Evolutionary conservation across 176 grass and related monocot genomes (phyloP).

Genomic region (Oryza nivara): DNA sequence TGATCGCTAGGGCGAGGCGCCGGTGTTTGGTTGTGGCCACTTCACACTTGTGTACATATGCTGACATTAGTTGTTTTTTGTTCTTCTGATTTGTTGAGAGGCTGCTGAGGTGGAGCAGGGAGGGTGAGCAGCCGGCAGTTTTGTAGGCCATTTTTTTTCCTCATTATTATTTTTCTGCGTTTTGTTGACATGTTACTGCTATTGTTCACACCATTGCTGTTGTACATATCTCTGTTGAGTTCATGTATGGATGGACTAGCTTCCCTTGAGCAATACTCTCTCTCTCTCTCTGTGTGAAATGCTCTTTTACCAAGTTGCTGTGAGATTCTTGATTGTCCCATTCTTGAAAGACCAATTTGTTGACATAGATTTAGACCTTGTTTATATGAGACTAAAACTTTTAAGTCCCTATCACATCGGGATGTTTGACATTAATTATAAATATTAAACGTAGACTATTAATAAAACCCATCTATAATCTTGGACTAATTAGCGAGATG

Average conservation of each 20-base stretch:
- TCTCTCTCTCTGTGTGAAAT: background rate
- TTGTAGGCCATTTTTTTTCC: slow-evolving; percentile 51
- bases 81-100: slow-evolving; percentile 48
- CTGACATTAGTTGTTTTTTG: slow-evolving; percentile 46
- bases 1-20: background rate
- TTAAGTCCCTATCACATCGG: no score
- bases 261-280: background rate
- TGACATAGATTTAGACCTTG: no score
- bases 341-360: background rate
- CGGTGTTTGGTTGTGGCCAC: background rate
- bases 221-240: slow-evolving; percentile 45
- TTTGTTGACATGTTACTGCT: background rate
- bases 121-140: slow-evolving; percentile 45
- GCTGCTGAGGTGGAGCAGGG: slow-evolving; percentile 32
- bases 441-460: no score
- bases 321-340: background rate
- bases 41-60: slow-evolving; percentile 49
- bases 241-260: background rate
- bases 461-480: no score
- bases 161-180: background rate
- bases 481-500: no score
- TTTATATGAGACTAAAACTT: no score
- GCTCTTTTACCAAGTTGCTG: background rate
- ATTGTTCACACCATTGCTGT: slow-evolving; percentile 34
- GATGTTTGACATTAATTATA: no score